A percentile compares a stretch with the other conserved stretches of the same genome.
These are phyloP conservation scores for Tranzscheliella williamsii DNA, from an alignment of 1,284 basidiomycete genomes.

Conservation along the genomic window DNA sequence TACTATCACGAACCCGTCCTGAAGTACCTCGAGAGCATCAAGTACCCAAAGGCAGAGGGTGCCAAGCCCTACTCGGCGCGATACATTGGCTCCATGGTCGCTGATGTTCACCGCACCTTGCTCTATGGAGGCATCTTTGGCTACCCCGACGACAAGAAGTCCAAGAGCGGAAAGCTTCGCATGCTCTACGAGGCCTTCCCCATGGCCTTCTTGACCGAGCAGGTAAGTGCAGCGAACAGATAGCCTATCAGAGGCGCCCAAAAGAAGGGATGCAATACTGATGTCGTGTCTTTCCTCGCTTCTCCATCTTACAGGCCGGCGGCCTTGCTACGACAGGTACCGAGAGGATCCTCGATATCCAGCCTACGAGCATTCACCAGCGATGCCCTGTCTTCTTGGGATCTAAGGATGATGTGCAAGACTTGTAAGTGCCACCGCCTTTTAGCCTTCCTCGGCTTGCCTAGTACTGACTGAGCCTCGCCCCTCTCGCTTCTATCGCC, in stretches of 20 bases:
- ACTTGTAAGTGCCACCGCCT: constrained; percentile 62
- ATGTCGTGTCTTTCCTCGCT: no score
- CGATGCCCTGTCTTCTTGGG: constrained; percentile 93
- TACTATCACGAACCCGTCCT: constrained; percentile 75
- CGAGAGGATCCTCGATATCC: constrained; percentile 86
- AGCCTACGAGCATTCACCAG: constrained; percentile 87
- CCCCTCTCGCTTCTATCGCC: no score
- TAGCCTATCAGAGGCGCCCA: not conserved
- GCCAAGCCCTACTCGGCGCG: constrained; percentile 66
- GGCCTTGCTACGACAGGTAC: constrained; percentile 94
- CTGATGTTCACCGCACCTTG: constrained; percentile 92
- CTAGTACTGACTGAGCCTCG: no score
- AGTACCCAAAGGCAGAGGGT: constrained; percentile 66
- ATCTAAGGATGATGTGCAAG: constrained; percentile 88
- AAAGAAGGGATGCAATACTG: not conserved
- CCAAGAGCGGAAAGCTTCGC: constrained; percentile 90
- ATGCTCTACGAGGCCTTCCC: constrained; percentile 98
- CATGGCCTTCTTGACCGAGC: constrained; percentile 96
- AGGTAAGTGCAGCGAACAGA: constrained; percentile 63
- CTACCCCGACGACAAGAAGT: constrained; percentile 98
- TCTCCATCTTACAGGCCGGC: constrained; percentile 72
- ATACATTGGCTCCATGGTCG: constrained; percentile 98
- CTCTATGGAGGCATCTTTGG: constrained; percentile 99
- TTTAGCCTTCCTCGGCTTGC: no score
- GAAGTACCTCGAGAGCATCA: constrained; percentile 92